Percentiles rank a stretch among this genome's conserved stretches.
Conservation (phyloP, 176 grass and related monocot species). For the Oryza rufipogon region DNA sequence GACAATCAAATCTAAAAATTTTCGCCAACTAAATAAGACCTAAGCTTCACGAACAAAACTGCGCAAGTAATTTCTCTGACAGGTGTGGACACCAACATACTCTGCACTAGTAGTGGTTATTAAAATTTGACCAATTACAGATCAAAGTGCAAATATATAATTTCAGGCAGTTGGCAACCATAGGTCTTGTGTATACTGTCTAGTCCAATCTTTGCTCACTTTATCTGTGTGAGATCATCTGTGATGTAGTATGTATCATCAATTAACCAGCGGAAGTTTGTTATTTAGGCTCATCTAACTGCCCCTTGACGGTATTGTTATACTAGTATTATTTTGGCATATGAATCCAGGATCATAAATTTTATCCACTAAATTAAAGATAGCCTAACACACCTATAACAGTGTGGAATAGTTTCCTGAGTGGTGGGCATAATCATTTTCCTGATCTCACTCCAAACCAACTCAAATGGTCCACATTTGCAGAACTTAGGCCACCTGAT, state of each 20-base stretch:
- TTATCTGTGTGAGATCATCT: not conserved
- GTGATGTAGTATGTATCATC: not conserved
- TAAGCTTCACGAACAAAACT: not conserved
- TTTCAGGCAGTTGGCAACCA: not conserved
- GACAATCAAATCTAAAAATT: too few species aligned
- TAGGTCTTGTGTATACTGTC: not conserved
- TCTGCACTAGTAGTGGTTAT: not conserved
- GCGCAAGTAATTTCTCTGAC: not conserved
- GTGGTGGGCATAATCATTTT: not conserved
- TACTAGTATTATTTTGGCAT: slow-evolving; percentile 8
- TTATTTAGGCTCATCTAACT: not conserved
- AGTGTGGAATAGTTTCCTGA: not conserved
- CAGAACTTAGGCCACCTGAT: not conserved
- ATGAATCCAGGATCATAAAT: not conserved
- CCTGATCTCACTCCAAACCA: slow-evolving; percentile 1
- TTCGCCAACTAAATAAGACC: too few species aligned
- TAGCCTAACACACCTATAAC: slow-evolving; percentile 31
- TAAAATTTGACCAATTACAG: not conserved
- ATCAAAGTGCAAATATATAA: slow-evolving; percentile 5
- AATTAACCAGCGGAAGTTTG: not conserved
- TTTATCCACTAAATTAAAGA: slow-evolving; percentile 21
- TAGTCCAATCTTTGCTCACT: slow-evolving; percentile 12
- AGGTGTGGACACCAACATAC: not conserved
- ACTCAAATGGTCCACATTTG: not conserved
- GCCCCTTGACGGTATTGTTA: not conserved